Evolutionary conservation across 2,329 filamentous ascomycete genomes (phyloP).

Genomic region (Coniochaeta sp.): DNA sequence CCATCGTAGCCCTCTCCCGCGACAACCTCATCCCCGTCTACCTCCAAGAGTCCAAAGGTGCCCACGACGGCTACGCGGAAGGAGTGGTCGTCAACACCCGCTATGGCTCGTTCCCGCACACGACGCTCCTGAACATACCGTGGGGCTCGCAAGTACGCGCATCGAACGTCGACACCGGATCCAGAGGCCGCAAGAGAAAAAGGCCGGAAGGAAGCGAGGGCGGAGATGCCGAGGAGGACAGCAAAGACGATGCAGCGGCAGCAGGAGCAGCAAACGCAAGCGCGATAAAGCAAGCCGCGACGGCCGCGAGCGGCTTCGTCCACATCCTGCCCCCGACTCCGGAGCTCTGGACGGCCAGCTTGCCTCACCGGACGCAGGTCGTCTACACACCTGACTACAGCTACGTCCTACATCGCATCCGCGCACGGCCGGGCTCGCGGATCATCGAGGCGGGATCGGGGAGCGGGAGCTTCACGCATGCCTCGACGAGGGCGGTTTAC

Average conservation of each 20-base stretch:
- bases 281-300: constrained; percentile 36
- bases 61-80: constrained; percentile 65
- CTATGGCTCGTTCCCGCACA: constrained; percentile 85
- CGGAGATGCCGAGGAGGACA: constrained; percentile 8
- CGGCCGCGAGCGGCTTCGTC: constrained; percentile 63
- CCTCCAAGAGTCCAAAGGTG: constrained; percentile 53
- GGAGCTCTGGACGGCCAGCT: constrained; percentile 72
- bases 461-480: constrained; percentile 79
- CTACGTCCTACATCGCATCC: constrained; percentile 71
- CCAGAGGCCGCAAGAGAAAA: constrained; percentile 67
- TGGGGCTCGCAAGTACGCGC: constrained; percentile 93
- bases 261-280: too few relatives aligned
- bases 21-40: constrained; percentile 76
- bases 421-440: constrained; percentile 63
- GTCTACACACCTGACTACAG: constrained; percentile 85
- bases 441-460: constrained; percentile 78
- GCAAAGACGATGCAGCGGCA: constrained; percentile 8
- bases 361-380: constrained; percentile 78
- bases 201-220: constrained; percentile 34
- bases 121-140: constrained; percentile 66
- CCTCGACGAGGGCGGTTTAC: constrained; percentile 68
- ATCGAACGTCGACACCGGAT: constrained; percentile 84
- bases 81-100: constrained; percentile 82
- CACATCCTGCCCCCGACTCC: constrained; percentile 74
- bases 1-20: constrained; percentile 81